These are phyloP conservation scores for Penicillium sp. DNA, from an alignment of 2,329 filamentous ascomycete genomes.

Conservation along the genomic window DNA sequence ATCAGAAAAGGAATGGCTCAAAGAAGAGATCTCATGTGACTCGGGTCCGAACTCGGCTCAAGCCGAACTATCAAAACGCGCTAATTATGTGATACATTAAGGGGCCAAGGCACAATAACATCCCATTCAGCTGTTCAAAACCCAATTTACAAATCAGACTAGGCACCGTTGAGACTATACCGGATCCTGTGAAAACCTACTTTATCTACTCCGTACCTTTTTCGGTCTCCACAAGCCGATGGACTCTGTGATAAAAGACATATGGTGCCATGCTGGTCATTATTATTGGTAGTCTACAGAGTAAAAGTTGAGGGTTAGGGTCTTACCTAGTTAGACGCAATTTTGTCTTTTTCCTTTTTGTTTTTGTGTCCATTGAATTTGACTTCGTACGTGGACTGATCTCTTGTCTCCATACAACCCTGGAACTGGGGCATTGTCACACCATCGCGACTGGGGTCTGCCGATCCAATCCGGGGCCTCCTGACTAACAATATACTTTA, in stretches of 20 bases:
- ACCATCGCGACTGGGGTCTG: constrained; percentile 7
- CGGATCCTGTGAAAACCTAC: constrained; percentile 8
- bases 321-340: neutral
- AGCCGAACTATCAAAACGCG: constrained; percentile 8
- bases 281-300: constrained; percentile 2
- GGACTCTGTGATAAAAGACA: constrained; percentile 10
- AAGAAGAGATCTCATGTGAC: constrained; percentile 2
- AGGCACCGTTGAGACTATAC: neutral
- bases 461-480: neutral
- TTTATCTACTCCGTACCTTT: constrained; percentile 4
- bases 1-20: constrained; percentile 5
- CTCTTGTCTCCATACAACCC: constrained; percentile 6
- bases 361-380: neutral
- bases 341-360: neutral
- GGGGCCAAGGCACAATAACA: neutral
- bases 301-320: neutral
- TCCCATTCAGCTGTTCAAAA: neutral
- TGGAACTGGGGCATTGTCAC: constrained; percentile 10
- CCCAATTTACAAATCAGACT: neutral
- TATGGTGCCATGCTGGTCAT: constrained; percentile 4
- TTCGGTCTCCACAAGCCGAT: constrained; percentile 15
- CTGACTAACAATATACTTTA: neutral
- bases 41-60: constrained; percentile 5
- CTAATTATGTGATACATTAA: neutral
- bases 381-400: constrained; percentile 10